phyloP scores from a whole-genome alignment of 805 yeast species.

The Wickerhamiella kazuoi region DNA sequence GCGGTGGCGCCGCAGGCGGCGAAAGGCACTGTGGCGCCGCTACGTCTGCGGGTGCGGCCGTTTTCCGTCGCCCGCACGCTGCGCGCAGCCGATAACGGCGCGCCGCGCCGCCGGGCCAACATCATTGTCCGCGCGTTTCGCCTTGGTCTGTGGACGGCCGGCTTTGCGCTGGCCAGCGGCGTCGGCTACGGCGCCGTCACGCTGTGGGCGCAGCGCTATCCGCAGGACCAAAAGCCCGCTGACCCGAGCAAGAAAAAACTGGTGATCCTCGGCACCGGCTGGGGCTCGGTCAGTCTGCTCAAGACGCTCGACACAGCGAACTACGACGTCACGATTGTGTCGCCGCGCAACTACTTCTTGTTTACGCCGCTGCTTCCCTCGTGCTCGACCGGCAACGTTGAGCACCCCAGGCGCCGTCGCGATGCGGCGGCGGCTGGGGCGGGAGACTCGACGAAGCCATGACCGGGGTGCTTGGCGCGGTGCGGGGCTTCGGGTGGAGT shows the following conservation, averaged over 20 bases:
- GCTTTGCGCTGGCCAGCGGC: slow-evolving; percentile 21
- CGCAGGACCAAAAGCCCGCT: slow-evolving; percentile 24
- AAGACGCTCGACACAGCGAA: slow-evolving; percentile 70
- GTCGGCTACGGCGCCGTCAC: slow-evolving; percentile 44
- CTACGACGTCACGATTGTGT: slow-evolving; percentile 76
- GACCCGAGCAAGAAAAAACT: slow-evolving; percentile 54
- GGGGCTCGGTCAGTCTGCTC: slow-evolving; percentile 82
- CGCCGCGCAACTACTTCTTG: slow-evolving; percentile 88
- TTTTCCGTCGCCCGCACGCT: neutral
- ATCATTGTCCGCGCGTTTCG: slow-evolving; percentile 1
- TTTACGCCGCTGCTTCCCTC: slow-evolving; percentile 94
- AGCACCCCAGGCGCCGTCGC: too few relatives aligned
- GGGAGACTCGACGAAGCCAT: too few relatives aligned
- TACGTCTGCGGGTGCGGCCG: too few relatives aligned
- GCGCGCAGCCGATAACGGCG: neutral
- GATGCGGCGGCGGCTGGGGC: too few relatives aligned
- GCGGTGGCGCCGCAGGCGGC: neutral
- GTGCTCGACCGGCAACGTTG: slow-evolving; percentile 86
- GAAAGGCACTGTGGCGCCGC: too few relatives aligned
- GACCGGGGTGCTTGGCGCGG: too few relatives aligned
- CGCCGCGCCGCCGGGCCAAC: neutral
- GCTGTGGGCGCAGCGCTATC: slow-evolving; percentile 22
- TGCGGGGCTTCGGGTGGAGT: too few relatives aligned
- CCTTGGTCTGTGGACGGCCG: slow-evolving; percentile 3
- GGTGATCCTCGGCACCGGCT: slow-evolving; percentile 62